These are phyloP conservation scores for Neonectria faginata DNA, from an alignment of 2,329 filamentous ascomycete genomes.

Conservation along the genomic window DNA sequence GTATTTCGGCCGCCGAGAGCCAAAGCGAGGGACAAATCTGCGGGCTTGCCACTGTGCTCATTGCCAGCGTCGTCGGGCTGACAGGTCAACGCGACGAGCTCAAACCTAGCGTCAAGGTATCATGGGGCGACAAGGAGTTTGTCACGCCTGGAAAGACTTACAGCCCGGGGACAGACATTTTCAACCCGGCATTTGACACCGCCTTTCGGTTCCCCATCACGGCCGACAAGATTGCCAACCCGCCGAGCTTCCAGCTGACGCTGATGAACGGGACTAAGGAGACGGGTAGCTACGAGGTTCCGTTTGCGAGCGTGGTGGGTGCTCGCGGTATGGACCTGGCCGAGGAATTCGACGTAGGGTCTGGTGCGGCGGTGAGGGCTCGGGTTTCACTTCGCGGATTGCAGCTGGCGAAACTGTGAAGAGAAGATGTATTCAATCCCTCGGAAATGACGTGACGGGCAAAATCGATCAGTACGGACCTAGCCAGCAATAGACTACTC, in stretches of 20 bases:
- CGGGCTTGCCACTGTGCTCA: slow-evolving; percentile 41
- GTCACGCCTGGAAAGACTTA: slow-evolving; percentile 40
- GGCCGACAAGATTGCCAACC: slow-evolving; percentile 31
- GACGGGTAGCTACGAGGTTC: slow-evolving; percentile 34
- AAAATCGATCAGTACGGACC: slow-evolving; percentile 18
- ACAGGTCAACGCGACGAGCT: slow-evolving; percentile 43
- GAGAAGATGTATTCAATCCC: slow-evolving; percentile 6
- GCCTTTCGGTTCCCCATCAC: slow-evolving; percentile 43
- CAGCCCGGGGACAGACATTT: slow-evolving; percentile 41
- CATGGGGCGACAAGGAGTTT: slow-evolving; percentile 42
- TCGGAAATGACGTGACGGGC: background rate
- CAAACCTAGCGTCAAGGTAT: slow-evolving; percentile 42
- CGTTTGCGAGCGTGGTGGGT: slow-evolving; percentile 27
- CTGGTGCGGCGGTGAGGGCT: slow-evolving; percentile 35
- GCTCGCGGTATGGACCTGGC: slow-evolving; percentile 30
- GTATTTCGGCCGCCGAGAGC: slow-evolving; percentile 27
- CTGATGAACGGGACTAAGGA: slow-evolving; percentile 35
- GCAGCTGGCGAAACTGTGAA: slow-evolving; percentile 29
- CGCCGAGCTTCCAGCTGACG: slow-evolving; percentile 33
- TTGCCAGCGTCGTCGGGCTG: slow-evolving; percentile 35
- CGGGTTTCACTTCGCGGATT: slow-evolving; percentile 36
- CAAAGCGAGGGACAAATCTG: slow-evolving; percentile 41
- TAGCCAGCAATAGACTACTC: slow-evolving; percentile 27
- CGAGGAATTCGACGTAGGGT: slow-evolving; percentile 39
- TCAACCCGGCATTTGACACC: slow-evolving; percentile 42